Base-by-base conservation (phyloP, 202 grass and related monocot genomes). In the Brachypodium distachyon region DNA sequence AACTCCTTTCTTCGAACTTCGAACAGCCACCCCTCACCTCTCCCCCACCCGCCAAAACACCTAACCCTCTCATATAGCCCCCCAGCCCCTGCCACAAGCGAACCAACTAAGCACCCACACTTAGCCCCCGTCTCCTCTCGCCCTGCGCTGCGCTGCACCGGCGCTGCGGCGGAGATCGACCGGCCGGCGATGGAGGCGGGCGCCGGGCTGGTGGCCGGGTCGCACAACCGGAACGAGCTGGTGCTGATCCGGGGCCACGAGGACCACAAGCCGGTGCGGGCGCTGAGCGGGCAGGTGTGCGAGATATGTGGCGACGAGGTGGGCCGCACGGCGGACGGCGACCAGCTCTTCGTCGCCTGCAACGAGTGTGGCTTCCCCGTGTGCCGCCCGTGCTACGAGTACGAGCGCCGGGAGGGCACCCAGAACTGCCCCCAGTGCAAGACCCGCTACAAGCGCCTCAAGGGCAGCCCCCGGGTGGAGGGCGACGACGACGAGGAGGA, bases 151-250 rank as follows among this genome's bases (percentile, higher is more conserved):
- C 62, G 23, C 14, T 5, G 23, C 7, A 29, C 29, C 3, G 41
- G 3, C 28, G 67, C 46, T 29, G 46, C 43, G 42, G 22, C 14
- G 5, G 23, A 29, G 34, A 37, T 2, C 2, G 4, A 9, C 14
- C 7, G 16, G 8, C 16, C 38, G 41, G 34, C 26, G 47, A 99
- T 99, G 96, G 96, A 99, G 87, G 96, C 96, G 67, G 90, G 96
- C 75, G 87, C 96, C 10, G 96, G 96, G 82, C 61, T 99, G 80
- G 96, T 99, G 66, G 96, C 96, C 77, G 96, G 96, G 16, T 99
- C 96, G 82, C 96, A 99, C 87, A 99, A 99, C 96, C 89, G 96
- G 60, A 99, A 99, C 66, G 96, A 99, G 89, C 92, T 99, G 54
- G 96, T 99, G 55, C 87, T 93, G 7, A 99, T 99, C 92, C 87